These are phyloP conservation scores for Curvularia sp. DNA, from an alignment of 2,329 filamentous ascomycete species.

Conservation along the genomic window DNA sequence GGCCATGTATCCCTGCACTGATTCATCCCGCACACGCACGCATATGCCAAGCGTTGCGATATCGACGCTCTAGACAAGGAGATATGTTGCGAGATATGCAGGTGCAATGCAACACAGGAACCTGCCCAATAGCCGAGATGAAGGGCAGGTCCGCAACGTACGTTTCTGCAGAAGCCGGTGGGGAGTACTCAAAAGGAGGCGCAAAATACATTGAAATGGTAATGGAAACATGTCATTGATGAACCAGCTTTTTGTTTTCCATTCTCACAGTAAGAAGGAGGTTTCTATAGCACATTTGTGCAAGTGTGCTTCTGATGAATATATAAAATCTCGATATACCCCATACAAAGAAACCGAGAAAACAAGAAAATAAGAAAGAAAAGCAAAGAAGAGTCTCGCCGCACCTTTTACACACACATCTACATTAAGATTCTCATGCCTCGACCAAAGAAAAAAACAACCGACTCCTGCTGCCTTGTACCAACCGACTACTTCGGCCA, in stretches of 20 bases:
- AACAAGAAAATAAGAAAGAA: too few species aligned
- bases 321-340: too few species aligned
- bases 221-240: not conserved
- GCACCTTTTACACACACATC: too few species aligned
- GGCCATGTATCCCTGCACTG: not conserved
- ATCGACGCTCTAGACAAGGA: not conserved
- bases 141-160: not conserved
- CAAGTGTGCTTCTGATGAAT: too few species aligned
- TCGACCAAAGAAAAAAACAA: too few species aligned
- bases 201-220: not conserved
- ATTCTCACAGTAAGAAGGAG: too few species aligned
- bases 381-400: too few species aligned
- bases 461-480: too few species aligned
- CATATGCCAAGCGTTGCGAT: not conserved
- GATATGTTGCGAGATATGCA: slow-evolving; percentile 9
- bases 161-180: not conserved
- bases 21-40: not conserved
- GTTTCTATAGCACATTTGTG: too few species aligned
- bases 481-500: too few species aligned
- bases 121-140: not conserved
- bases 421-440: too few species aligned
- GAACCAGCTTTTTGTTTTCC: not conserved
- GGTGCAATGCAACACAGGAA: not conserved
- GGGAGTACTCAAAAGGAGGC: not conserved
- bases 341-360: too few species aligned